Base-by-base conservation (phyloP, 176 grass and related monocot species). In the Triticum timopheevii region DNA sequence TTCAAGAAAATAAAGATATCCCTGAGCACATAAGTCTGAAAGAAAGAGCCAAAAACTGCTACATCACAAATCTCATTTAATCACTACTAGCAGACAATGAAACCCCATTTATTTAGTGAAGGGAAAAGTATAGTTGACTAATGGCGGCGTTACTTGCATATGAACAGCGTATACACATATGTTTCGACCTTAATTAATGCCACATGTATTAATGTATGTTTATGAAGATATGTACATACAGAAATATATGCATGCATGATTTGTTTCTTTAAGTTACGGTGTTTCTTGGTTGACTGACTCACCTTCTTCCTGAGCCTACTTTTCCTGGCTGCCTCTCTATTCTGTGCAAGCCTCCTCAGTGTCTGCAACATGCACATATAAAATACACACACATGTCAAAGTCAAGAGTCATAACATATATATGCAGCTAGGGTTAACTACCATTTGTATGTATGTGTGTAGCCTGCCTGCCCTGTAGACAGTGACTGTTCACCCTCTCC, bases 241-340 rank as follows among this genome's bases (percentile, higher is more conserved):
- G 13, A 19, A 6, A 72, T 36, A 40, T 45, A 66, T 66, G 27
- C 10, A 38, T 62, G 63, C 10, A 38, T 47, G 49, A 82, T 77
- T 40, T 31, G 7, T 67, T 77, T 77, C 12, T 76, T 67, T 54
- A 87, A 58, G 42, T 11, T 39, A 5, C 24, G 62, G 27, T 47
- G 13, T 87, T 83, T 13, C 76, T 81, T 85, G 13, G 81, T 77
- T 84, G 69, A 85, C 81, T 70, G 62, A 80, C 91, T 85, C 73
- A 98, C 95, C 95, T 98, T 98, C 89, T 95, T 98, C 62, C 95
- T 91, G 52, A 98, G 73, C 91, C 95, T 92, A 59, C 95, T 98
- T 84, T 98, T 98, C 77, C 91, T 93, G 8, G 95, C 95, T 44
- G 95, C 95, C 80, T 98, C 95, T 90, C 95, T 92, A 86, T 98